Evolutionary conservation across 768 basidiomycete genomes (phyloP).

Genomic region (Lactarius sp.): DNA sequence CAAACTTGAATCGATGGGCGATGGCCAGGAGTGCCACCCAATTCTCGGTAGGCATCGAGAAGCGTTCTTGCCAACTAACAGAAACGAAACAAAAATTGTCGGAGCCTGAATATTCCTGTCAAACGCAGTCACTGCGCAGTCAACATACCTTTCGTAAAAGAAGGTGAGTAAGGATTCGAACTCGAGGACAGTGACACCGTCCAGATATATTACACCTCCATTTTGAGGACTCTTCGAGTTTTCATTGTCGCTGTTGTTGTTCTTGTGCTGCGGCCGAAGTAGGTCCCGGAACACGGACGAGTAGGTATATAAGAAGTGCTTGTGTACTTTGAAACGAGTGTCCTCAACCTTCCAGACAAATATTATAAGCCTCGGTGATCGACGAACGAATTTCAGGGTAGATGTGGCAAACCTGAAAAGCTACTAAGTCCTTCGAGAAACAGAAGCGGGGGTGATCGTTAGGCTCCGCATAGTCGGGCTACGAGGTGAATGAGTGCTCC

Average conservation of each 20-base stretch:
- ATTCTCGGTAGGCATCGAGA: neutral
- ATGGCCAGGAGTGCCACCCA: conserved; percentile 10
- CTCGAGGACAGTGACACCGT: conserved; percentile 1
- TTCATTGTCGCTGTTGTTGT: neutral
- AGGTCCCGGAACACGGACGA: neutral
- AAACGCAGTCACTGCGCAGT: neutral
- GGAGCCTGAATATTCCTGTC: neutral
- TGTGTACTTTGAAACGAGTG: conserved; percentile 4
- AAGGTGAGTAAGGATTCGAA: conserved; percentile 6
- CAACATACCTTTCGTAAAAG: conserved; percentile 3
- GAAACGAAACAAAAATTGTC: neutral
- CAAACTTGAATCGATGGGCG: conserved; percentile 7
- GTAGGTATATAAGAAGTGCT: neutral
- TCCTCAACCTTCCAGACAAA: neutral
- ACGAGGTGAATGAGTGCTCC: neutral
- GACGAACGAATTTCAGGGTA: neutral
- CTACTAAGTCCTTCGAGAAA: neutral
- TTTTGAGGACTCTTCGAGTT: neutral
- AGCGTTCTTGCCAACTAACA: conserved; percentile 2
- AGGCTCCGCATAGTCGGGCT: conserved; percentile 1
- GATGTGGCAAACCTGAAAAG: neutral
- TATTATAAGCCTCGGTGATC: neutral
- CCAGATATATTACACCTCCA: neutral
- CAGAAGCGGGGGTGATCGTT: neutral
- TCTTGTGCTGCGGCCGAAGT: neutral